Evolutionary conservation across 75 land plant genomes (phyloP), one percentile per base, ranked within the genome.

Genomic region (Selaginella tamariscina): DNA sequence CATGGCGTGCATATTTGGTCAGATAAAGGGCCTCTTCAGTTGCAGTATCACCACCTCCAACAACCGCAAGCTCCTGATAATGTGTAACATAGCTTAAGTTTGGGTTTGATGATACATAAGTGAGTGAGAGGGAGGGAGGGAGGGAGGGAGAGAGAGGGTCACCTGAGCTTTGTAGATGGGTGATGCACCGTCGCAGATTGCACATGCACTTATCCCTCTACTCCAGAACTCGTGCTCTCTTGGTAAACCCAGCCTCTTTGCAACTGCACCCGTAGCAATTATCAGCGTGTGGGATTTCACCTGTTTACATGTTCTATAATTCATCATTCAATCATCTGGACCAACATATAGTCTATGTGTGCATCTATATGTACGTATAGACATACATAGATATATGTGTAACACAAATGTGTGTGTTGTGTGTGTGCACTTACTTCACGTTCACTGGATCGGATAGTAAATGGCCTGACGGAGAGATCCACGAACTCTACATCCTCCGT

Each of bases 11-110:
- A 88, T 88, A 92, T 69, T 92, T 92, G 1, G 97, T 92, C 29
- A 92, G 76, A 70, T 92, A 92, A 24, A 92, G 33, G 32, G 97
- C 87, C 73, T 92, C 97, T 70, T 92, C 97, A 20, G 97, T 86
- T 29, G 97, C 97, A 55, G 97, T 92, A 74, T 92, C 97, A 68
- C 97, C 97, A 54, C 97, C 97, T 75, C 97, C 97, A 73, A 92
- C 95, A 32, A 92, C 97, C 32, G 97, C 95, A 32, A 92, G 85
- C 44, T 74, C 85, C 75, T n/a, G n/a, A n/a, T n/a, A n/a, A n/a
- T n/a, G n/a, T n/a, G n/a, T n/a, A n/a, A n/a, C n/a, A n/a, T n/a
- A n/a, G n/a, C n/a, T n/a, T n/a, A n/a, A n/a, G n/a, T n/a, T n/a
- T n/a, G n/a, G n/a, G n/a, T n/a, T n/a, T n/a, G n/a, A n/a, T n/a